A percentile compares a stretch with the other conserved stretches of the same genome.
Evolutionary conservation across 345 rosid species (phyloP).

Genomic region (Populus euphratica): DNA sequence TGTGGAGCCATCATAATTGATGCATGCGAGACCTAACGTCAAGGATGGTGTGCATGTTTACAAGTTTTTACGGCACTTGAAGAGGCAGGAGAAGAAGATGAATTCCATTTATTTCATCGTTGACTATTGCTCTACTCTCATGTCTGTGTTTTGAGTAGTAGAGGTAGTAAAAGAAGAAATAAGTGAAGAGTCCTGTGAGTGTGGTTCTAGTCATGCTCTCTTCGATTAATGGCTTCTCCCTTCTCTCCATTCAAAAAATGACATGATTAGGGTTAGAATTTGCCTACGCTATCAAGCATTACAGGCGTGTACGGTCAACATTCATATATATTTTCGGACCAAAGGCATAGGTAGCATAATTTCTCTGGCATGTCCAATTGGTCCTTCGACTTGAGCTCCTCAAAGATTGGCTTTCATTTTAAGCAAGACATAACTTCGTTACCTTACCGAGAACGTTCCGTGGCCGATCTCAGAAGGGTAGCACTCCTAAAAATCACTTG

Average conservation of each 20-base stretch:
- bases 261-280: slow-evolving; percentile 17
- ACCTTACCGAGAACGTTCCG: too few relatives aligned
- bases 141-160: slow-evolving; percentile 11
- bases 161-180: slow-evolving; percentile 32
- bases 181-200: slow-evolving; percentile 25
- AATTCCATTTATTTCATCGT: slow-evolving; percentile 25
- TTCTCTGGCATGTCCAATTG: too few relatives aligned
- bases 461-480: not conserved
- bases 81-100: slow-evolving; percentile 10
- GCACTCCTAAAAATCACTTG: not conserved
- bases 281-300: not conserved
- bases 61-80: slow-evolving; percentile 15
- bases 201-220: slow-evolving; percentile 11
- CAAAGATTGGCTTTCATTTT: too few relatives aligned
- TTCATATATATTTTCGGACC: not conserved
- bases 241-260: slow-evolving; percentile 9
- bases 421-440: too few relatives aligned
- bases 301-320: not conserved
- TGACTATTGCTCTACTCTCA: slow-evolving; percentile 19
- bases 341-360: too few relatives aligned
- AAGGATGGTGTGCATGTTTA: not conserved
- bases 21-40: slow-evolving; percentile 26
- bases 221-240: slow-evolving; percentile 1
- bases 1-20: slow-evolving; percentile 17
- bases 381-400: too few relatives aligned